A percentile compares a stretch with the other conserved stretches of the same genome.
Evolutionary conservation across 2,329 filamentous ascomycete species (phyloP).

Genomic region (Aspergillus tamarii): DNA sequence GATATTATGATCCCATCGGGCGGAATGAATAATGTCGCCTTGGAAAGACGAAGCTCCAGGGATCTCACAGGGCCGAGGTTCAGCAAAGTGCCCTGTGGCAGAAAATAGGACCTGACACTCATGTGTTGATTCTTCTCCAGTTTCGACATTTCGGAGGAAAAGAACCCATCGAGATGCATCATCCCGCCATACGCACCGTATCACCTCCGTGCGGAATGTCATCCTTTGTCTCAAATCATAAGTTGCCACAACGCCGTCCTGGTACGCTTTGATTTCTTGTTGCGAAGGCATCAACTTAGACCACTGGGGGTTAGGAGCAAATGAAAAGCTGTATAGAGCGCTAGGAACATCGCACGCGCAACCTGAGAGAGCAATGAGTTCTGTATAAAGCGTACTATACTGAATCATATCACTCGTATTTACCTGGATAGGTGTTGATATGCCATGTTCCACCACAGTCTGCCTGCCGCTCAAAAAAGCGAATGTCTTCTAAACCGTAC

Average conservation of each 20-base stretch:
- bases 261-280: conserved; percentile 55
- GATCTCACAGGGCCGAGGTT: conserved; percentile 51
- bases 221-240: conserved; percentile 30
- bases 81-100: conserved; percentile 56
- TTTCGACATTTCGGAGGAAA: conserved; percentile 27
- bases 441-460: conserved; percentile 66
- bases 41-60: too few species aligned
- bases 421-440: conserved; percentile 61
- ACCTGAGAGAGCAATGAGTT: too few species aligned
- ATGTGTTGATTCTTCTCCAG: conserved; percentile 33
- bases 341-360: too few species aligned
- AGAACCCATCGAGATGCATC: conserved; percentile 53
- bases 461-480: conserved; percentile 61
- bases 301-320: conserved; percentile 56
- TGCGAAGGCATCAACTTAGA: conserved; percentile 52
- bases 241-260: conserved; percentile 52
- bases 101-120: conserved; percentile 56
- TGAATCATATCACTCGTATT: conserved; percentile 19
- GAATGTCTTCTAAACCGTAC: conserved; percentile 61
- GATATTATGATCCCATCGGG: too few species aligned
- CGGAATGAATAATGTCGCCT: too few species aligned
- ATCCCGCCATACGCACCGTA: conserved; percentile 52
- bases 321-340: conserved; percentile 49
- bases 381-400: conserved; percentile 42
- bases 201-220: conserved; percentile 4